These are phyloP conservation scores for Coemansia sp. DNA, from an alignment of 192 early-diverging fungal genomes.

Conservation along the genomic window DNA sequence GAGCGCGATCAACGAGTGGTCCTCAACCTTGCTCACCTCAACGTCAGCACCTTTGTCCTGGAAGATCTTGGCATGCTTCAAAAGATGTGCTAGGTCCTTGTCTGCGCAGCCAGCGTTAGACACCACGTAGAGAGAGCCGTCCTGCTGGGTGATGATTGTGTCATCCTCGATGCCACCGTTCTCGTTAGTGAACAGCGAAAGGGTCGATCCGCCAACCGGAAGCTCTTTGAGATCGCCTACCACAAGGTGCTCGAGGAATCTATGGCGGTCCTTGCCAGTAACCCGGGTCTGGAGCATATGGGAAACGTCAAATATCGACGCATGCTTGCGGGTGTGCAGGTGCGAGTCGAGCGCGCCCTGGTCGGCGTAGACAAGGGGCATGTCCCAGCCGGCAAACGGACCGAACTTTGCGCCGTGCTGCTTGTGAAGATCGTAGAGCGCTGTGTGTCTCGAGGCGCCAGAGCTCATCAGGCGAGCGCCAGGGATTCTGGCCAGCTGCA, in stretches of 20 bases:
- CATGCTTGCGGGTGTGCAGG: constrained; percentile 81
- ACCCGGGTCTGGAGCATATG: constrained; percentile 97
- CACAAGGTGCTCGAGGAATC: constrained; percentile 85
- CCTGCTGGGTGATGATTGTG: constrained; percentile 89
- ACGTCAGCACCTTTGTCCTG: constrained; percentile 90
- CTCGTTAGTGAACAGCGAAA: constrained; percentile 95
- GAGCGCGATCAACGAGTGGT: constrained; percentile 85
- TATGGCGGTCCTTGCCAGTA: constrained; percentile 80
- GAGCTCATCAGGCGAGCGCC: constrained; percentile 37
- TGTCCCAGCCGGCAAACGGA: constrained; percentile 94
- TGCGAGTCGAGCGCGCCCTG: constrained; percentile 90
- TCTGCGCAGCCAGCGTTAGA: constrained; percentile 97
- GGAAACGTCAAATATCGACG: constrained; percentile 96
- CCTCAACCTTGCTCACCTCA: constrained; percentile 80
- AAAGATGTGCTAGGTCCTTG: constrained; percentile 91
- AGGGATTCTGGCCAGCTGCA: constrained; percentile 8
- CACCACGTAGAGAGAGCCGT: constrained; percentile 84
- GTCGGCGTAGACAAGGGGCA: constrained; percentile 90
- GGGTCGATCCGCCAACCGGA: constrained; percentile 73
- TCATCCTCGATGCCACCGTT: constrained; percentile 98
- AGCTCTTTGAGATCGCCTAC: constrained; percentile 85
- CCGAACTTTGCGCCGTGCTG: constrained; percentile 94
- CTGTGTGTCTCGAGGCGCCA: constrained; percentile 63
- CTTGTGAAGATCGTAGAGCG: constrained; percentile 92
- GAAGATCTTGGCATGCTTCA: constrained; percentile 71